Evolutionary conservation across 768 basidiomycete genomes (phyloP), one percentile per base, ranked within the genome.

Genomic region (Dentipellis fragilis): DNA sequence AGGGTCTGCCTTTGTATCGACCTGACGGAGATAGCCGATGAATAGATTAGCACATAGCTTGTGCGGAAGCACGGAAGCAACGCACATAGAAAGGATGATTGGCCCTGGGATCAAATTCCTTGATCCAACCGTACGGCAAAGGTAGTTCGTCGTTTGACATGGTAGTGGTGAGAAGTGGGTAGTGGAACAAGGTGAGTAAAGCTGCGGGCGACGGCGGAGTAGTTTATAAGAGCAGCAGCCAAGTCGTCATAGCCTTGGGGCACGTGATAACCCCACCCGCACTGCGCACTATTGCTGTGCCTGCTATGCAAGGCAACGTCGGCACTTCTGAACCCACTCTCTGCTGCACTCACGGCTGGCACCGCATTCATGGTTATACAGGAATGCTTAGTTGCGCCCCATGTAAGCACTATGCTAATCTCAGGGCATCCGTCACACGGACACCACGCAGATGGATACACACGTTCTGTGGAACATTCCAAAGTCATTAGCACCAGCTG

Each of bases 1-100:
- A 8, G 87, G 86, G 8, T 66, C 71, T 0, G 80, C 78, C 56
- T 68, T 72, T 0, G 84, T 87, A 58, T 89, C 83, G 16, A 87
- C 81, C 82, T 85, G n/a, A 49, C 1, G 34, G 16, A 9, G n/a
- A 23, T 9, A 38, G 46, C 6, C 42, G 53, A 17, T 57, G 36
- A 23, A 11, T 49, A 49, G 46, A 52, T 22, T 1, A 39, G 40
- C 10, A 29, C 50, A 9, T 21, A 37, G 45, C 21, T 29, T 1
- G 16, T 34, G 42, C 42, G 21, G 21, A 46, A 35, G 7, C 29
- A 29, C 29, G 29, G 29, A 45, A 17, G 53, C 23, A 12, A 62
- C 71, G 52, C 56, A 78, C 82, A 69, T 77, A 84, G 69, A 78
- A 85, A 0, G 68, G 64, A 54, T 72, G 78, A 0, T 75, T 66